Evolutionary conservation across 2,329 filamentous ascomycete genomes (phyloP), one percentile per base, ranked within the genome.

Genomic region (Diaporthe longicolla): DNA sequence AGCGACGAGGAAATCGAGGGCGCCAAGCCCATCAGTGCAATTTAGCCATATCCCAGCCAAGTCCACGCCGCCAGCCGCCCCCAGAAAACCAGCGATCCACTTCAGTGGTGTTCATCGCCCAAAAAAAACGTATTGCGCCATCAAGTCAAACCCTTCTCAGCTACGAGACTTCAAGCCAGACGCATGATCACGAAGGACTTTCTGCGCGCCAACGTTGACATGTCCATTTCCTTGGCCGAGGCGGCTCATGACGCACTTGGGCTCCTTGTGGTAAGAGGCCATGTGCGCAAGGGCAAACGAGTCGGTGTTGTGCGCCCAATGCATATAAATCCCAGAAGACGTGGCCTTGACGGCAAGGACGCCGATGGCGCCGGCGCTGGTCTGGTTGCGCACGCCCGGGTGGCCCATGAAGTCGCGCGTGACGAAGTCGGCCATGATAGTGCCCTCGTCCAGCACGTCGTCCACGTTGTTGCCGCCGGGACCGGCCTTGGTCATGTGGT

Each of bases 291-390:
- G 85, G 8, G 95, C 95, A 85, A 93, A 93, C 1, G 90, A 92
- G 81, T 98, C 96, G 0, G 97, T 99, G 80, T 98, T 99, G 86
- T 99, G 97, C 1, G 93, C 95, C 85, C 97, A 99, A 83, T 96
- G 96, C 69, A 99, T 89, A 80, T 93, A 95, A 77, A 94, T 91
- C 1, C 95, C 95, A 29, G 90, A 87, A 17, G 86, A 87, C 0
- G 90, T 93, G 85, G 95, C 97, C 85, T 98, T 98, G 79, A 98
- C 93, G 0, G 92, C 92, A 86, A 99, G 92, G 73, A 98, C 90
- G 2, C 97, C 97, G 79, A 99, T 97, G 40, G 96, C 95, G 4
- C 94, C 95, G n/a, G 91, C 88, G 15, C 94, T 96, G 71, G 92
- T 90, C 78, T 95, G 97, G 79, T 93, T 88, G 78, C 87, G 89